phyloP scores from a whole-genome alignment of 176 grass and related monocot species.

The Oryza nivara region DNA sequence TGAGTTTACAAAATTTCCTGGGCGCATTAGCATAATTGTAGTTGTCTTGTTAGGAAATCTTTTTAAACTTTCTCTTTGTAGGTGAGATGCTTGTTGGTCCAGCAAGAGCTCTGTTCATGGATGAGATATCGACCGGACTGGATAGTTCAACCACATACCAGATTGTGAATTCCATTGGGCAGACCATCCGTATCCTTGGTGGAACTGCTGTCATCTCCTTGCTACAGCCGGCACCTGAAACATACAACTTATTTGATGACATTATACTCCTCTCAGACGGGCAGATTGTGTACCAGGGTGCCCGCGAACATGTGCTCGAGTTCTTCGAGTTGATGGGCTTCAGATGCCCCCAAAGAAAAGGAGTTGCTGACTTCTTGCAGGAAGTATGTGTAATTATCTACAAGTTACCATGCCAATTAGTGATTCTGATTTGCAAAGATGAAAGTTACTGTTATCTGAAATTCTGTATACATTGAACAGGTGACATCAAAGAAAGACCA shows the following conservation, averaged over 20 bases:
- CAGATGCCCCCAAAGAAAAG: conserved; percentile 82
- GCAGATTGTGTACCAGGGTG: conserved; percentile 83
- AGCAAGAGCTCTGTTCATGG: conserved; percentile 90
- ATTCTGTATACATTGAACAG: conserved; percentile 47
- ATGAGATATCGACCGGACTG: conserved; percentile 92
- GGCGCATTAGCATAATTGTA: background rate
- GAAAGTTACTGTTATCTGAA: conserved; percentile 24
- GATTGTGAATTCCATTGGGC: conserved; percentile 82
- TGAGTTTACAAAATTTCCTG: background rate
- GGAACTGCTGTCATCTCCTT: conserved; percentile 86
- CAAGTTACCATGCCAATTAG: background rate
- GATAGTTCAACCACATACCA: conserved; percentile 97
- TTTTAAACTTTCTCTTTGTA: conserved; percentile 25
- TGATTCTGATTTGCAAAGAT: conserved; percentile 28
- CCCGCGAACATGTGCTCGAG: conserved; percentile 73
- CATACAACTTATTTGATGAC: conserved; percentile 92
- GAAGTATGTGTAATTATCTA: conserved; percentile 55
- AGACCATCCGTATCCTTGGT: conserved; percentile 74
- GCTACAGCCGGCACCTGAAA: conserved; percentile 94
- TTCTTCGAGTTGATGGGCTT: conserved; percentile 91
- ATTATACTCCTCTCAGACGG: conserved; percentile 92
- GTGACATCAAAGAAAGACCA: conserved; percentile 97
- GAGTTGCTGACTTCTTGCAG: conserved; percentile 88
- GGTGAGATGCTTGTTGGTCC: conserved; percentile 99
- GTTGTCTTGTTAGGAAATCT: conserved; percentile 10